Evolutionary conservation across 352 stramenopile species (phyloP), one percentile per base, ranked within the genome.

Genomic region (Phytophthora hybrid): DNA sequence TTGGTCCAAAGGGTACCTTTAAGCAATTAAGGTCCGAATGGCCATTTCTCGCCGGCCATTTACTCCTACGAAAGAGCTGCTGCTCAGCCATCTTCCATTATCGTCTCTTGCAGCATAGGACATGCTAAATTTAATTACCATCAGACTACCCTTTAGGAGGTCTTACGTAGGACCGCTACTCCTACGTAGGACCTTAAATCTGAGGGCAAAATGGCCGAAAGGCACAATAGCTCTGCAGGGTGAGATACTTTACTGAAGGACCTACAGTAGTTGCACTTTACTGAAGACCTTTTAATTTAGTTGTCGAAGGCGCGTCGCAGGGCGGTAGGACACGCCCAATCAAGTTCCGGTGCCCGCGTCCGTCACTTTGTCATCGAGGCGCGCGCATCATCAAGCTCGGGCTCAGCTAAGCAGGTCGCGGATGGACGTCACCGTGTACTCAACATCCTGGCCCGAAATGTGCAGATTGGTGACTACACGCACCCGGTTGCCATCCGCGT

Each of bases 391-490:
- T 39, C 37, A 37, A 59, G 41, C 47, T 41, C 29, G 68, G 32
- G 66, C 66, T 79, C 67, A 79, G 34, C 76, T 78, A 60, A 95
- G 63, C 59, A 94, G 78, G 66, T 81, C 76, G 8, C 80, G 83
- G 63, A 93, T 75, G 3, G 87, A 81, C 11, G 77, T 55, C 47
- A 96, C 66, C 1, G 76, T 80, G 69, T 93, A 92, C 39, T 84
- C 77, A 37, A 96, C 76, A 62, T 96, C 89, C 8, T 89, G 69
- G 2, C 66, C 39, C 5, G 84, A 83, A 39, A 96, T 76, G 74
- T 96, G 87, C 53, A 96, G 73, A 63, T 96, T 92, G 14, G 87
- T 92, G 44, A 94, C 89, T 0, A 77, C 87, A 16, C 89, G 87
- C 31, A 96, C 73, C 32, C 83, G 84, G 53, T 86, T 83, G 10